Evolutionary conservation across 352 stramenopile species (phyloP), one percentile per base, ranked within the genome.

Genomic region (Globisporangium camurandrum): DNA sequence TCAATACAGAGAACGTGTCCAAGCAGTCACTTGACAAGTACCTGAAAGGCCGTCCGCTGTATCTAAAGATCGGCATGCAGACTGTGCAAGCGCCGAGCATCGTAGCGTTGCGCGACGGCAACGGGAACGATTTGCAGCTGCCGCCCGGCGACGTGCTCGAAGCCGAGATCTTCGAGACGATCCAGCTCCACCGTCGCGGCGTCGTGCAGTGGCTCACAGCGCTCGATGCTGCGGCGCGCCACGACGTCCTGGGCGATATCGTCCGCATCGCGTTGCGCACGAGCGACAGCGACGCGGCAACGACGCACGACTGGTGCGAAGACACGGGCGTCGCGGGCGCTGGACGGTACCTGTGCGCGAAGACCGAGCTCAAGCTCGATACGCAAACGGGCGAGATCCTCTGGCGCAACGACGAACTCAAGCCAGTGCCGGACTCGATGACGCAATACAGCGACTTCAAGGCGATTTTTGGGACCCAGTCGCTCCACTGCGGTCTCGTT

Each of bases 351-450:
- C 61, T 61, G 12, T 94, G 84, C 45, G 54, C 49, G 28, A 74
- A 75, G 45, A 87, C 88, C 27, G 81, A 95, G 42, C 61, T 96
- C 42, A 93, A 92, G 48, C 42, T 96, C 8, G 83, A 96, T 48
- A 72, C 79, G 1, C 84, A 96, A 56, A 92, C 79, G 2, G 84
- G 80, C 24, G 83, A 96, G 46, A 93, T 96, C 56, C 52, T 96
- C 44, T 96, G 86, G 86, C 75, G 86, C 54, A 95, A 96, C 51
- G 86, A 95, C 44, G 86, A 94, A 50, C 59, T 96, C 4, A 94
- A 93, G 50, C 86, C 86, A 12, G 78, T 96, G n/a, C 86, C 84
- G 4, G 86, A 95, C 55, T 92, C 81, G 2, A 96, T 96, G 86
- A 90, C 84, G 1, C 86, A 96, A 51, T 93, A 85, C 46, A 69